These are phyloP conservation scores for Xylaria bambusicola DNA, from an alignment of 495 filamentous ascomycete genomes.

Conservation along the genomic window DNA sequence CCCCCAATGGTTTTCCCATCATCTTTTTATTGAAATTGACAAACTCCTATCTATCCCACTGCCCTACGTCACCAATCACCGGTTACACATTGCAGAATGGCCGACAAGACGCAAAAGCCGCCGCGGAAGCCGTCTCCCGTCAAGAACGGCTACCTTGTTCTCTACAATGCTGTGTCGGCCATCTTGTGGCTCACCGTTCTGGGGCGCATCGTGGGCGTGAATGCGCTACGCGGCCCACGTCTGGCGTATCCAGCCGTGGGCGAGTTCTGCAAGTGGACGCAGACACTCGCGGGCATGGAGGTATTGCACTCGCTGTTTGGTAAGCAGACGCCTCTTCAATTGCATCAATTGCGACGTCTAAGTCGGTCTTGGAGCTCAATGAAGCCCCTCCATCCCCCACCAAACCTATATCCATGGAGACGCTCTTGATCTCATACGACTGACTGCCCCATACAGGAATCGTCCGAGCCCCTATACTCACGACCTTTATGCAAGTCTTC, in stretches of 20 bases:
- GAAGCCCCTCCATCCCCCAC: not conserved
- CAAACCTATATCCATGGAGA: not conserved
- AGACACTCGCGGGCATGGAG: slow-evolving; percentile 82
- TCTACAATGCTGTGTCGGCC: slow-evolving; percentile 79
- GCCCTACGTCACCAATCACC: not conserved
- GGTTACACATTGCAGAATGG: slow-evolving; percentile 18
- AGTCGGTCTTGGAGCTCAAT: not conserved
- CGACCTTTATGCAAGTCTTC: slow-evolving; percentile 86
- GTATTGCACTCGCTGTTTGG: slow-evolving; percentile 74
- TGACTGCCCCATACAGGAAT: too few species aligned
- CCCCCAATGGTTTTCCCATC: too few species aligned
- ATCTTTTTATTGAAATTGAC: too few species aligned
- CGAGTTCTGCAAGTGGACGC: slow-evolving; percentile 72
- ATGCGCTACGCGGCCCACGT: slow-evolving; percentile 28
- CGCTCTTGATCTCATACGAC: too few species aligned
- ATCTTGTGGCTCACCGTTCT: slow-evolving; percentile 75
- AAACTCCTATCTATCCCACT: not conserved
- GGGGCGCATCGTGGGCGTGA: slow-evolving; percentile 49
- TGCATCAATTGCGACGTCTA: not conserved
- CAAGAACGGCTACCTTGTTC: slow-evolving; percentile 68
- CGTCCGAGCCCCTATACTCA: slow-evolving; percentile 80
- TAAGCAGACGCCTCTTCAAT: slow-evolving; percentile 31
- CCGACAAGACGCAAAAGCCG: slow-evolving; percentile 26
- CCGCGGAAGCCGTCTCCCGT: slow-evolving; percentile 33
- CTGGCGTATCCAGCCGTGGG: slow-evolving; percentile 54